These are phyloP conservation scores for Mariannaea elegans DNA, from an alignment of 2,329 filamentous ascomycete species.

Conservation along the genomic window DNA sequence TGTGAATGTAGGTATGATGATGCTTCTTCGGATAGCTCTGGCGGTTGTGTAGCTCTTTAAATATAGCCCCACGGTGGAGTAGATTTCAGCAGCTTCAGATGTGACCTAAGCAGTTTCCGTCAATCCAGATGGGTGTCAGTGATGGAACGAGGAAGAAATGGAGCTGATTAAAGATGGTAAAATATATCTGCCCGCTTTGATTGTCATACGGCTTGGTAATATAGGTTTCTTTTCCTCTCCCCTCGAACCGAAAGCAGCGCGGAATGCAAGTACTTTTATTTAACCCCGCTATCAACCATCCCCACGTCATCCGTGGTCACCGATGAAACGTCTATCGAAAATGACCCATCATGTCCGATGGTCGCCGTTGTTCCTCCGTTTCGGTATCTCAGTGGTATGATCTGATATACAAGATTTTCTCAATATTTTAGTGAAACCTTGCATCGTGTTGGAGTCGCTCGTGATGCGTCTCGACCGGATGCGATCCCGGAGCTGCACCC, in stretches of 20 bases:
- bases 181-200: not conserved
- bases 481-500: constrained; percentile 13
- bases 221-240: not conserved
- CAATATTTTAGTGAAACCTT: not conserved
- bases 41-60: not conserved
- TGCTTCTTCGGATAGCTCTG: not conserved
- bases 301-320: constrained; percentile 36
- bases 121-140: too few species aligned
- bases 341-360: constrained; percentile 23
- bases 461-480: constrained; percentile 25
- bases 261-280: constrained; percentile 15
- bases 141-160: not conserved
- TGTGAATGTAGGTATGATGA: not conserved
- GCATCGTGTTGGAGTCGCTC: constrained; percentile 7
- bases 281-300: constrained; percentile 34
- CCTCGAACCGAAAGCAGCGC: not conserved
- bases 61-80: constrained; percentile 11
- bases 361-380: constrained; percentile 23
- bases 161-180: not conserved
- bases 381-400: constrained; percentile 23
- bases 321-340: constrained; percentile 13
- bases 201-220: constrained; percentile 16
- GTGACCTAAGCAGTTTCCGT: too few species aligned
- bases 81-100: not conserved
- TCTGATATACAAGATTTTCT: not conserved